Evolutionary conservation across 495 filamentous ascomycete genomes (phyloP), one percentile per base, ranked within the genome.

Genomic region (Penicillium chermesinum): DNA sequence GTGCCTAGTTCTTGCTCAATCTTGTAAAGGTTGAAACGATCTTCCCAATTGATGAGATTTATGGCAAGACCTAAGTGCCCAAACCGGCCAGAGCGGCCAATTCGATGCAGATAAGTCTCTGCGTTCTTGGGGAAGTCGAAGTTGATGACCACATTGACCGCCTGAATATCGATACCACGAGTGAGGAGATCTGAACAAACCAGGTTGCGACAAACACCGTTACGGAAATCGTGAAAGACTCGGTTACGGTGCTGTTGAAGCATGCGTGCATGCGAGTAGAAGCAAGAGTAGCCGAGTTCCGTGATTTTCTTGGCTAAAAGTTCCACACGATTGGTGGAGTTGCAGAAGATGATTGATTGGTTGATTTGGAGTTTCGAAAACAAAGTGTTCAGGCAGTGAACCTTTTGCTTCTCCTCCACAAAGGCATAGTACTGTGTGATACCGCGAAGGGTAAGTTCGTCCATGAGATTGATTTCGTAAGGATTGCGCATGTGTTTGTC

Each of bases 71-170:
- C 93, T 62, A 97, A 76, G 71, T 99, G 93, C 46, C 93, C 93
- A 62, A 95, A 99, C 46, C 93, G 88, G 48, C 93, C 93, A 35
- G 93, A 99, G 55, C 93, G 87, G 67, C 93, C 93, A 65, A 99
- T 97, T 52, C 93, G 90, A 70, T 99, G 93, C 17, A 99, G 87
- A 64, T 99, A 99, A 0, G 93, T 99, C 68, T 99, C 93, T 17
- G 93, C 94, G 59, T 99, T 97, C 75, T 99, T 99, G 7, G 93
- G 93, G 69, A 99, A 99, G 62, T 99, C 93, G 58, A 99, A 99
- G 69, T 99, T 99, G 77, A 99, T 99, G 56, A 99, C 93, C 40
- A 99, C 93, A 56, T 99, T 99, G 54, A 99, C 93, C 15, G 94
- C 93, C 72, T 99, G 93, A 56, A 99, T 99, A 69, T 99, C 93